Conservation (phyloP, 352 stramenopile species). For the Globisporangium viniferum region DNA sequence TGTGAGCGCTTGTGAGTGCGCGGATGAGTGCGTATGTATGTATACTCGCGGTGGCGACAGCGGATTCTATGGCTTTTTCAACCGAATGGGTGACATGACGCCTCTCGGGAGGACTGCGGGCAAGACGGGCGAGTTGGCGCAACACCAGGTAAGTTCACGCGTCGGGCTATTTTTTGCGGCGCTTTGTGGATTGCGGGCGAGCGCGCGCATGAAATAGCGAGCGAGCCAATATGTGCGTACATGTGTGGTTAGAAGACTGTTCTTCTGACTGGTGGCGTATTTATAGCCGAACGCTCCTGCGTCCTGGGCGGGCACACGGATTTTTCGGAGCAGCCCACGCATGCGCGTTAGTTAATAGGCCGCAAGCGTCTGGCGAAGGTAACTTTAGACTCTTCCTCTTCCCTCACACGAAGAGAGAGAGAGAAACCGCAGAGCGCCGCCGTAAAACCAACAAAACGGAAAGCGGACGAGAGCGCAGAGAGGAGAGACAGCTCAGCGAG, state of each 20-base stretch:
- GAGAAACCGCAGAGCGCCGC: constrained; percentile 4
- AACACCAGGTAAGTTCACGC: neutral
- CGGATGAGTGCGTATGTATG: too few species aligned
- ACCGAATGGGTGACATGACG: neutral
- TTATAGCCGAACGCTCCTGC: neutral
- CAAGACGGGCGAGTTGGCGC: neutral
- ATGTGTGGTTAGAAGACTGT: neutral
- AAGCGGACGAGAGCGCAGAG: neutral
- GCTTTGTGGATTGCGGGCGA: neutral
- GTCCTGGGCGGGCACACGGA: neutral
- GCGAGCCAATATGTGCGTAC: neutral
- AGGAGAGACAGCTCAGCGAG: neutral
- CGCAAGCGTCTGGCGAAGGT: neutral
- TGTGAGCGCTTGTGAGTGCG: too few species aligned
- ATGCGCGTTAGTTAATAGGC: neutral
- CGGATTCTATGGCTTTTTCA: too few species aligned
- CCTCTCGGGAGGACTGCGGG: neutral
- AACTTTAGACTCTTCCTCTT: constrained; percentile 3
- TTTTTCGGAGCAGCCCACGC: neutral
- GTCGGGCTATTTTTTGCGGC: neutral
- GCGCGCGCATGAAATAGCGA: neutral
- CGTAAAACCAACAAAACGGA: constrained; percentile 6
- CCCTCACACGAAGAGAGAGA: neutral
- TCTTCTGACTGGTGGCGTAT: neutral
- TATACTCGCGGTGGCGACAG: too few species aligned